Evolutionary conservation across 2,329 filamentous ascomycete species (phyloP), one percentile per base, ranked within the genome.

Genomic region (Chaetoscypha palmicola): DNA sequence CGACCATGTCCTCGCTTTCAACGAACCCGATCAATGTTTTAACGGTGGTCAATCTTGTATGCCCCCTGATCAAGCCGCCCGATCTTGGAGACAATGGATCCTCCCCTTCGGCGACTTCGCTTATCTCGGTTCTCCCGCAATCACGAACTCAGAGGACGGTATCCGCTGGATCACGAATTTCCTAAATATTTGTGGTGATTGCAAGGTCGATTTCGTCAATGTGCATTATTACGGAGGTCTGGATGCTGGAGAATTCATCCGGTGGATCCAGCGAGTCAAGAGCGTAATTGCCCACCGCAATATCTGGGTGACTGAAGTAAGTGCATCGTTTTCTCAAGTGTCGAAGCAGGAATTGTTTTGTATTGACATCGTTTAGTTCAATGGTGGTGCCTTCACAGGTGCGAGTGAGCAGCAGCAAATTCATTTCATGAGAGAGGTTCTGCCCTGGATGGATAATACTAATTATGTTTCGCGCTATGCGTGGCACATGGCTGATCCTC

Each of bases 141-240:
- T 71, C 32, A 68, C 68, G 49, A 46, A 68, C 51, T 64, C 62
- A 32, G 50, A 53, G 26, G 56, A 58, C 50, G 65, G 65, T 51
- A 62, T 67, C 20, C 50, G 56, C 42, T 71, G 65, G 64, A 57
- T 71, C 21, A 53, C 53, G 19, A 46, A 59, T 16, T 71, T 70
- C 59, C 38, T 70, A 26, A 43, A 49, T 28, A 51, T 55, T 10
- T 70, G 68, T 56, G 48, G 45, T 22, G 61, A 52, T 28, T 68
- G 66, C 59, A 57, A 56, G 14, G 64, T 71, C 37, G 66, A 70
- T 53, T 68, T 65, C 50, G 45, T 70, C 42, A 61, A 64, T 48
- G 57, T 69, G 17, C 68, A 71, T 54, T 71, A 67, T 67, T 45
- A 45, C 20, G 37, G 22, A 22, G 20, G 16, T 12, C 10, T 16